These are phyloP conservation scores for Daldinia childiae DNA, from an alignment of 495 filamentous ascomycete species.

Conservation along the genomic window DNA sequence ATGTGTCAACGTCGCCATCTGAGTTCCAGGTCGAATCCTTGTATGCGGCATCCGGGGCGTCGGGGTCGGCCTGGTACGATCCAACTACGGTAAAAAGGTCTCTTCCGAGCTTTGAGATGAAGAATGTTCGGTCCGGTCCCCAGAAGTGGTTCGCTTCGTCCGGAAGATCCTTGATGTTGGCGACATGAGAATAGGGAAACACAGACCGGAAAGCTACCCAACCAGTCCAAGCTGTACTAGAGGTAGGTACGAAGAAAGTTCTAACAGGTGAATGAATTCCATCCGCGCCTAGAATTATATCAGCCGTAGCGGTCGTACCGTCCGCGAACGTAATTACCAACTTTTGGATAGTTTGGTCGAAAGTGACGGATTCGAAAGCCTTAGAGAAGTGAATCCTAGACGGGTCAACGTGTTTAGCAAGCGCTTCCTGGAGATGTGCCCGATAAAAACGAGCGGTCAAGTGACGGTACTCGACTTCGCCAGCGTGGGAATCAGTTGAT, in stretches of 20 bases:
- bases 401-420: conserved; percentile 53
- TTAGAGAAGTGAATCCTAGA: conserved; percentile 45
- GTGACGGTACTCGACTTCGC: conserved; percentile 54
- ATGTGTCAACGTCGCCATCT: conserved; percentile 49
- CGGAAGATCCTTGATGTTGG: conserved; percentile 53
- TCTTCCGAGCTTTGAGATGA: conserved; percentile 56
- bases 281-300: conserved; percentile 50
- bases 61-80: conserved; percentile 54
- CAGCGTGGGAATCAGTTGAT: conserved; percentile 49
- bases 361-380: conserved; percentile 29
- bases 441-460: conserved; percentile 59
- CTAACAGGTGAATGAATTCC: conserved; percentile 47
- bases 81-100: conserved; percentile 58
- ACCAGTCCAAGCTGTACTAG: conserved; percentile 55
- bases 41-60: conserved; percentile 49
- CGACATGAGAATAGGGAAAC: conserved; percentile 54
- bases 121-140: conserved; percentile 59
- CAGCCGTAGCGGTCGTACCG: conserved; percentile 39
- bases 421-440: conserved; percentile 57
- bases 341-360: conserved; percentile 13
- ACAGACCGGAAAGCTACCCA: conserved; percentile 59
- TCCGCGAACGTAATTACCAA: conserved; percentile 45
- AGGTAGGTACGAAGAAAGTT: conserved; percentile 53
- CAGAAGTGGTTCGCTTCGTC: conserved; percentile 61
- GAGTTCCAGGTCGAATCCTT: conserved; percentile 54